Evolutionary conservation across 1,284 basidiomycete genomes (phyloP), one percentile per base, ranked within the genome.

Genomic region (Meripilus lineatus): DNA sequence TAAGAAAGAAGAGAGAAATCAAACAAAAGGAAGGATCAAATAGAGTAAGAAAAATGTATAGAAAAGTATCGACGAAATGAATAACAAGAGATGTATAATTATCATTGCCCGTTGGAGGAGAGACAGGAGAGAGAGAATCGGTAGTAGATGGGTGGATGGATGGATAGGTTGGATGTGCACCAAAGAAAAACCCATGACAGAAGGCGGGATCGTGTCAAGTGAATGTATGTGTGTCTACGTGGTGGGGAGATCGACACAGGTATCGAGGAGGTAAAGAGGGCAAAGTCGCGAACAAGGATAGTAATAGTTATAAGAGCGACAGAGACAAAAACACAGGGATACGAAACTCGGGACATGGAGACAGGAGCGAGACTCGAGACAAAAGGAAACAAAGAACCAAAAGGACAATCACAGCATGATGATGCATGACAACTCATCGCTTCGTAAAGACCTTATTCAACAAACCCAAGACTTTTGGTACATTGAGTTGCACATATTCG

Each of bases 401-500:
- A 6, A 15, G 7, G 7, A 15, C n/a, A 35, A 20, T 8, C 15
- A 35, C 33, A 35, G 33, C 13, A 17, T 18, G 35, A 41, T n/a
- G n/a, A n/a, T n/a, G n/a, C n/a, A n/a, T n/a, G n/a, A n/a, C 21
- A 26, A 30, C 66, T 83, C 68, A 89, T 67, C 87, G 84, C 67
- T 88, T 89, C 32, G 84, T 84, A 59, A 92, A 88, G 53, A 93
- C 88, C 72, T 93, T 93, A 77, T 91, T 93, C 60, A 94, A 73
- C 48, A 97, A 75, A 26, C 81, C 85, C 25, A 99, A 74, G 32
- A 98, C 93, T 65, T 96, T 96, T 2, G 90, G 87, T 17, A 99
- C 95, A 64, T 96, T 94, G 51, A 99, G 71, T 66, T 97, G 93
- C 44, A 99, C 95, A 61, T 99, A 98, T 69, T 98, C 93, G 48